Conservation (phyloP, 768 basidiomycete genomes). For the Russula emetica region DNA sequence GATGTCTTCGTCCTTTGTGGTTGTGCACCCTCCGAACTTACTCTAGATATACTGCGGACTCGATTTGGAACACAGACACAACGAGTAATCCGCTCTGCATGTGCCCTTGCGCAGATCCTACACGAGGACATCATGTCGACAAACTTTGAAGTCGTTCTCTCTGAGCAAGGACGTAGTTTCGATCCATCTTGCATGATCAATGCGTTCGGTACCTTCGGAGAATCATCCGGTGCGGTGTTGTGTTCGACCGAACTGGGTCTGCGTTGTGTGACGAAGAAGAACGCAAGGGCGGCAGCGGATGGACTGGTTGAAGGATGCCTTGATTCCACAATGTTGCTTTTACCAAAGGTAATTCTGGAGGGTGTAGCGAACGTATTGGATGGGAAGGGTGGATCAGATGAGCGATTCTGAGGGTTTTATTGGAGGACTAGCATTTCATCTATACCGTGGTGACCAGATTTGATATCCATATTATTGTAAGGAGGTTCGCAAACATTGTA, state of each 20-base stretch:
- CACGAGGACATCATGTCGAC: constrained; percentile 76
- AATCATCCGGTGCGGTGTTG: constrained; percentile 44
- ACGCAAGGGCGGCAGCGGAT: constrained; percentile 29
- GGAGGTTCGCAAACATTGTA: constrained; percentile 12
- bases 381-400: constrained; percentile 10
- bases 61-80: constrained; percentile 59
- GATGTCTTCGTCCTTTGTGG: constrained; percentile 66
- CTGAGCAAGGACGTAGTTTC: constrained; percentile 51
- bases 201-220: constrained; percentile 57
- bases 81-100: constrained; percentile 60
- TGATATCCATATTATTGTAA: constrained; percentile 10
- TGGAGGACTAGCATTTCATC: not conserved
- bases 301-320: constrained; percentile 41
- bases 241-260: constrained; percentile 72
- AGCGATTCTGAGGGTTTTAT: not conserved
- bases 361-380: constrained; percentile 55
- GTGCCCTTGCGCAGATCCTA: constrained; percentile 57
- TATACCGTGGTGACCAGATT: constrained; percentile 9
- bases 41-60: constrained; percentile 39
- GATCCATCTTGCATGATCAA: constrained; percentile 53
- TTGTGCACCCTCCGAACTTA: constrained; percentile 35
- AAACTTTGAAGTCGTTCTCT: constrained; percentile 64
- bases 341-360: constrained; percentile 74
- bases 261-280: constrained; percentile 54
- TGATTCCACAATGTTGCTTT: constrained; percentile 57